These are phyloP conservation scores for Tetrapisispora arboricola DNA, from an alignment of 805 yeast species.

Conservation along the genomic window DNA sequence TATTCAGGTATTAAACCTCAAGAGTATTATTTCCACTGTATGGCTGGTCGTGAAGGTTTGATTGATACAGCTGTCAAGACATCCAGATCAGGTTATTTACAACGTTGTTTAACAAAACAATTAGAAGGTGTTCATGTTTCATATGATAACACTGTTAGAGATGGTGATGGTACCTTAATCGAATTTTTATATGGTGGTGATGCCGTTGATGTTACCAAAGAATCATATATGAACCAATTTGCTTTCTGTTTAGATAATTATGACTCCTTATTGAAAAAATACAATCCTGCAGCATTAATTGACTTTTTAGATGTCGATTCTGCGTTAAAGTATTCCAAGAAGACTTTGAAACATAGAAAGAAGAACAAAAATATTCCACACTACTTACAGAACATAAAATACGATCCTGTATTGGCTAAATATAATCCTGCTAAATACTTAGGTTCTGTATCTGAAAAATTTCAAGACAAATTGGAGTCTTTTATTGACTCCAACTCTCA, in stretches of 20 bases:
- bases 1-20: slow-evolving; percentile 97
- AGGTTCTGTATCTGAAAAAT: slow-evolving; percentile 88
- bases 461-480: slow-evolving; percentile 68
- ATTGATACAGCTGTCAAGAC: slow-evolving; percentile 99
- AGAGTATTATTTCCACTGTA: slow-evolving; percentile 98
- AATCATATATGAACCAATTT: slow-evolving; percentile 88
- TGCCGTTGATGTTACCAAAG: slow-evolving; percentile 86
- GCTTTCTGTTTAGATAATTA: slow-evolving; percentile 87
- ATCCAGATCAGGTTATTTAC: slow-evolving; percentile 94
- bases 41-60: slow-evolving; percentile 99
- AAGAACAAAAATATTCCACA: slow-evolving; percentile 57
- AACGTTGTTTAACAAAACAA: slow-evolving; percentile 96
- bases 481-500: slow-evolving; percentile 49
- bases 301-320: slow-evolving; percentile 75
- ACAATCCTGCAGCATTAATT: slow-evolving; percentile 65
- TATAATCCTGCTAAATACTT: slow-evolving; percentile 82
- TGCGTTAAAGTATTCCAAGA: slow-evolving; percentile 74
- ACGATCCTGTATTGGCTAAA: slow-evolving; percentile 80
- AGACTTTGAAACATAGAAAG: slow-evolving; percentile 59
- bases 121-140: slow-evolving; percentile 92
- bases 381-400: slow-evolving; percentile 50
- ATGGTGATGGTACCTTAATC: slow-evolving; percentile 84
- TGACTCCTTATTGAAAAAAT: slow-evolving; percentile 74
- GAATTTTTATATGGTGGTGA: slow-evolving; percentile 98
- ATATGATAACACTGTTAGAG: slow-evolving; percentile 92